phyloP scores from a whole-genome alignment of 441 rosid genomes.

The Arabidopsis lyrata region DNA sequence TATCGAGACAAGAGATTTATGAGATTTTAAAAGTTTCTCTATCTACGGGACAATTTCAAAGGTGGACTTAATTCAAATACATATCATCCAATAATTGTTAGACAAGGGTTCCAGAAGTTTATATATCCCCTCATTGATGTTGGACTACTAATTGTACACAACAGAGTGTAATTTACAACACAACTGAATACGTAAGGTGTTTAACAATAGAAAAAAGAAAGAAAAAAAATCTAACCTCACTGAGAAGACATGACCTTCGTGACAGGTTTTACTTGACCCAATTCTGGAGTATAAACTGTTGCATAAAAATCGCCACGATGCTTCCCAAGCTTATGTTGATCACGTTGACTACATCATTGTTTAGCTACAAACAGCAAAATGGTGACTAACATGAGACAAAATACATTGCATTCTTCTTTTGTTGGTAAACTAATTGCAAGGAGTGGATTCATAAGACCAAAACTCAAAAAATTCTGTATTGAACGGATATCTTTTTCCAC shows the following conservation, averaged over 20 bases:
- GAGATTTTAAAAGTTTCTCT: background rate
- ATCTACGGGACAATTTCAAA: background rate
- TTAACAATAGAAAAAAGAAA: constrained; percentile 17
- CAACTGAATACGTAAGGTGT: background rate
- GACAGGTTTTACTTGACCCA: constrained; percentile 38
- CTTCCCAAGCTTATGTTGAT: constrained; percentile 90
- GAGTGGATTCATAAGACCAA: background rate
- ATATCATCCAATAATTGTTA: background rate
- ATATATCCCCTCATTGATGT: background rate
- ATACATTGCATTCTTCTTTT: constrained; percentile 17
- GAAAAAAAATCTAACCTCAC: constrained; percentile 18
- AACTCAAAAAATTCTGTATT: background rate
- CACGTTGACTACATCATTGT: constrained; percentile 85
- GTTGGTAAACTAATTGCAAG: background rate
- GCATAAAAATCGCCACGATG: constrained; percentile 84
- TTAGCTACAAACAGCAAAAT: constrained; percentile 66
- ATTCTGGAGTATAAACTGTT: constrained; percentile 62
- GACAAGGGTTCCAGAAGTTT: constrained; percentile 4
- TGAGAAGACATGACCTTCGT: constrained; percentile 12
- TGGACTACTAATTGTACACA: constrained; percentile 21
- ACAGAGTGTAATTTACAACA: constrained; percentile 28
- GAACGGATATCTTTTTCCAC: background rate
- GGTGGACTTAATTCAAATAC: background rate
- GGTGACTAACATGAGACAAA: background rate
- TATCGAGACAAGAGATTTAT: too few relatives aligned